Percentiles rank a stretch among this genome's conserved stretches.
phyloP scores from a whole-genome alignment of 805 yeast species.

The Metschnikowia drakensbergensis region DNA sequence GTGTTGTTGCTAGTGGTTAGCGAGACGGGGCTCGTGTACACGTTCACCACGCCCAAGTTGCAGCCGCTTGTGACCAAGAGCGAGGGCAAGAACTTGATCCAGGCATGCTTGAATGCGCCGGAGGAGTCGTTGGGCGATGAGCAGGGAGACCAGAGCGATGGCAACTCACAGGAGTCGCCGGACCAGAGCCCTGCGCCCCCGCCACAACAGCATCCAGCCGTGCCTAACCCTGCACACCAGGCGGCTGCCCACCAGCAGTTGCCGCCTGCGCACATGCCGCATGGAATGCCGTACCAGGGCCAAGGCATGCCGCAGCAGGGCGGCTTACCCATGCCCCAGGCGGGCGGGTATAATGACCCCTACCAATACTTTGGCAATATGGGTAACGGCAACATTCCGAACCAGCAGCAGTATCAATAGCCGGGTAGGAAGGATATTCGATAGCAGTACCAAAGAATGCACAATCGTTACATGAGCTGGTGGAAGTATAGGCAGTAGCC shows the following conservation, averaged over 20 bases:
- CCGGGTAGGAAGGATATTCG: not conserved
- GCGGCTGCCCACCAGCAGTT: conserved; percentile 27
- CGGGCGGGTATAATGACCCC: conserved; percentile 52
- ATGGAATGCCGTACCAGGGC: conserved; percentile 44
- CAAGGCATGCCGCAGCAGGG: conserved; percentile 40
- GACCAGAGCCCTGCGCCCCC: conserved; percentile 38
- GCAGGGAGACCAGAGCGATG: conserved; percentile 52
- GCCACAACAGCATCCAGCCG: conserved; percentile 20
- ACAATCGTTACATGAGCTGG: not conserved
- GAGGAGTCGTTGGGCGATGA: conserved; percentile 73
- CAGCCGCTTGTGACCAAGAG: conserved; percentile 97
- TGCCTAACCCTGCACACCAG: conserved; percentile 20
- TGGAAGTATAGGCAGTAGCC: too few species aligned
- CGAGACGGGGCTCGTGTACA: conserved; percentile 97
- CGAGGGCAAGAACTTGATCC: conserved; percentile 95
- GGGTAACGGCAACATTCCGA: conserved; percentile 45
- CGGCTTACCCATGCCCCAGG: conserved; percentile 43
- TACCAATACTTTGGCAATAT: conserved; percentile 60
- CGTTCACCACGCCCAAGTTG: conserved; percentile 97
- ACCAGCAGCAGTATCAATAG: conserved; percentile 56
- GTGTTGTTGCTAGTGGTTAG: conserved; percentile 91
- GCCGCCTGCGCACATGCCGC: conserved; percentile 41
- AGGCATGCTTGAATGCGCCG: conserved; percentile 97
- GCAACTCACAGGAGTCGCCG: conserved; percentile 39
- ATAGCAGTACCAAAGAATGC: not conserved